phyloP scores from a whole-genome alignment of 2,329 filamentous ascomycete species.

The Colletotrichum theobromicola region DNA sequence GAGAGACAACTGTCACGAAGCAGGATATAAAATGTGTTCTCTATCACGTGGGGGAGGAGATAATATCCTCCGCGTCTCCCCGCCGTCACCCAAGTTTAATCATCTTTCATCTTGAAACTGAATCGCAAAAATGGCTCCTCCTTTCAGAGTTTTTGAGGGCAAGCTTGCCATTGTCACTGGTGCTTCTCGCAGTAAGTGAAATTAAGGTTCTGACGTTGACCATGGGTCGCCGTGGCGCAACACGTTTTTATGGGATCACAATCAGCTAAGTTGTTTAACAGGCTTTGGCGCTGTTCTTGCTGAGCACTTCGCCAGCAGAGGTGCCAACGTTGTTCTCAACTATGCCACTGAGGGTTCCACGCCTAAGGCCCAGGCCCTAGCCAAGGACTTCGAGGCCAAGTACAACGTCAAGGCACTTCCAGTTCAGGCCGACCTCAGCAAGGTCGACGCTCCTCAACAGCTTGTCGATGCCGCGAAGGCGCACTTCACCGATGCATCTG shows the following conservation, averaged over 20 bases:
- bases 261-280: conserved; percentile 34
- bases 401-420: conserved; percentile 64
- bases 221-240: neutral
- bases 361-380: conserved; percentile 41
- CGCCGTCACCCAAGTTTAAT: neutral
- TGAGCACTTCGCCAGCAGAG: conserved; percentile 74
- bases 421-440: conserved; percentile 75
- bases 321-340: conserved; percentile 71
- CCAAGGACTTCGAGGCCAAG: conserved; percentile 48
- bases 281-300: conserved; percentile 73
- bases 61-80: neutral
- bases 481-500: conserved; percentile 57
- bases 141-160: conserved; percentile 59
- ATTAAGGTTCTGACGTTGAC: neutral
- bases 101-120: neutral
- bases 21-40: conserved; percentile 7
- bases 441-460: conserved; percentile 61
- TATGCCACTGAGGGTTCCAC: conserved; percentile 59
- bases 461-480: conserved; percentile 64
- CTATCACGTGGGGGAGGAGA: conserved; percentile 6
- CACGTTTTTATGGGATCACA: neutral
- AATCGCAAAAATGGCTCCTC: conserved; percentile 38
- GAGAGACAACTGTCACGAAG: neutral
- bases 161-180: conserved; percentile 82
- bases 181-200: conserved; percentile 70